Conservation (phyloP, 805 yeast species). For the Yamadazyma insecticola region DNA sequence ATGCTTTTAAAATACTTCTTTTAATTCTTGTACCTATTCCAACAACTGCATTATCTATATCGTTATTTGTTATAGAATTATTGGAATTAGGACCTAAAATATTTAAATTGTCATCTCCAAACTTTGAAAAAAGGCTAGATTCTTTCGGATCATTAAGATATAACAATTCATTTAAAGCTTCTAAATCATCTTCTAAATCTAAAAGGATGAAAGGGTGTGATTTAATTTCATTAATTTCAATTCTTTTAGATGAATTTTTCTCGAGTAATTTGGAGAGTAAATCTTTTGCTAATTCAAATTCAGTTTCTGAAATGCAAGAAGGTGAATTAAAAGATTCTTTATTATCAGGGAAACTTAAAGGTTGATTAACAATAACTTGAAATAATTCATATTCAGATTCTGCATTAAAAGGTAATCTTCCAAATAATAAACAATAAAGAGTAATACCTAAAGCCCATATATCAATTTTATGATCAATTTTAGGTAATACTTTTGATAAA, state of each 20-base stretch:
- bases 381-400: constrained; percentile 83
- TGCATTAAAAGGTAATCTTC: constrained; percentile 84
- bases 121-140: too few relatives aligned
- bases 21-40: constrained; percentile 72
- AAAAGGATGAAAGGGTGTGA: constrained; percentile 60
- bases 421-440: constrained; percentile 80
- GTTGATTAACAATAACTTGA: constrained; percentile 67
- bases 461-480: constrained; percentile 79
- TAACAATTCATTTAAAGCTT: constrained; percentile 30
- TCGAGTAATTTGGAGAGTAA: constrained; percentile 56
- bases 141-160: constrained; percentile 21
- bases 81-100: too few relatives aligned
- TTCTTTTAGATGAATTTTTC: constrained; percentile 66
- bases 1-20: constrained; percentile 44
- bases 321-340: constrained; percentile 34
- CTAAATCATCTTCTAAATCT: constrained; percentile 36
- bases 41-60: constrained; percentile 70
- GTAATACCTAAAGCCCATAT: constrained; percentile 98
- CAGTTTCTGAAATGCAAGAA: constrained; percentile 35
- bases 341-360: constrained; percentile 51
- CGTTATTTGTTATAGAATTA: constrained; percentile 59
- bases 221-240: constrained; percentile 69
- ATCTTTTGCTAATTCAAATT: constrained; percentile 49
- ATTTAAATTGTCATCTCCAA: constrained; percentile 1
- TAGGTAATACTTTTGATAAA: constrained; percentile 29